phyloP scores from a whole-genome alignment of 2,329 filamentous ascomycete genomes.

The Penicillium olsonii region DNA sequence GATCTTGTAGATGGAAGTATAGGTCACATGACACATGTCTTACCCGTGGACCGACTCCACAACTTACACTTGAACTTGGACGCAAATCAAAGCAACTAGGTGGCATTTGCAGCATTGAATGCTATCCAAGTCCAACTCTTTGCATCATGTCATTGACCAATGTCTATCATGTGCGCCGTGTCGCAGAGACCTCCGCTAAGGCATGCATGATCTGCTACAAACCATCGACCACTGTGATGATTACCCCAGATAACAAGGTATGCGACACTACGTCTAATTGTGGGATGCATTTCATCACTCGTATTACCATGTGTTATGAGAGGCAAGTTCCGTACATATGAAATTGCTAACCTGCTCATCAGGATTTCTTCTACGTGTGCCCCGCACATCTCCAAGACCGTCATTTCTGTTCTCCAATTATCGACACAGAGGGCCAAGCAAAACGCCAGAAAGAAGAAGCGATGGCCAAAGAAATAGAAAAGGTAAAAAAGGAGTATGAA shows the following conservation, averaged over 20 bases:
- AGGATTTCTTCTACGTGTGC: slow-evolving; percentile 94
- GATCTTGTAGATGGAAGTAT: neutral
- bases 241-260: slow-evolving; percentile 88
- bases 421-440: slow-evolving; percentile 46
- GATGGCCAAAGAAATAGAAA: slow-evolving; percentile 49
- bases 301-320: neutral
- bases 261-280: too few species aligned
- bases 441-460: slow-evolving; percentile 46
- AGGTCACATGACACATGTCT: slow-evolving; percentile 23
- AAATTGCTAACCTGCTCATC: slow-evolving; percentile 2
- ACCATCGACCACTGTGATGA: slow-evolving; percentile 79
- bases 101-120: neutral
- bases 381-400: slow-evolving; percentile 77
- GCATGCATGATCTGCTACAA: slow-evolving; percentile 92
- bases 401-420: slow-evolving; percentile 69
- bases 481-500: slow-evolving; percentile 61
- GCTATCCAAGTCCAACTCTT: slow-evolving; percentile 40
- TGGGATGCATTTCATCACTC: too few species aligned
- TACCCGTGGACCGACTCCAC: slow-evolving; percentile 12
- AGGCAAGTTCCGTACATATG: neutral
- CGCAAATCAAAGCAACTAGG: neutral
- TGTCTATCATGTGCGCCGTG: slow-evolving; percentile 79
- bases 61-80: neutral
- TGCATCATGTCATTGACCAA: slow-evolving; percentile 60
- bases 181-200: slow-evolving; percentile 80